A percentile compares a stretch with the other conserved stretches of the same genome.
Conservation (phyloP, 129 eudicot genomes). For the Heracleum sosnowskyi region DNA sequence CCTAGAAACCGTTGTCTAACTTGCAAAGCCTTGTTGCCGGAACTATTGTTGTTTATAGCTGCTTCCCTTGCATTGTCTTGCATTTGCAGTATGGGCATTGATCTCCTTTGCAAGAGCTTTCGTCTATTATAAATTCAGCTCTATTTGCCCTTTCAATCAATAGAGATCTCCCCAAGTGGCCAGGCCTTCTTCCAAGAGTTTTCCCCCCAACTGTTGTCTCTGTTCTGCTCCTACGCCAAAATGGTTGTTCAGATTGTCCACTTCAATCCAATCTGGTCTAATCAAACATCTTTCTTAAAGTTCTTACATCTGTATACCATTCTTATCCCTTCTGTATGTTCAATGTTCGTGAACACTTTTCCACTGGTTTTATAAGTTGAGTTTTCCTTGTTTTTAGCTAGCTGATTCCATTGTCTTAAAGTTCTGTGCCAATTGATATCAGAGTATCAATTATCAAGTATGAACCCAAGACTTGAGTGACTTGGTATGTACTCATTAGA, state of each 20-base stretch:
- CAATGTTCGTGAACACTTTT: too few relatives aligned
- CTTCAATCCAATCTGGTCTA: neutral
- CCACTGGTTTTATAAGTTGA: too few relatives aligned
- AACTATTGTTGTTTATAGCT: neutral
- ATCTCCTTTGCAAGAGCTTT: conserved; percentile 1
- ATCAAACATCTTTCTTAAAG: neutral
- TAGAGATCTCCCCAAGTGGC: neutral
- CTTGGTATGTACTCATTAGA: too few relatives aligned
- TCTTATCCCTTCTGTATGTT: too few relatives aligned
- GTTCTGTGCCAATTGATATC: too few relatives aligned
- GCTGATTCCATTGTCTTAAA: too few relatives aligned
- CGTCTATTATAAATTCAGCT: neutral
- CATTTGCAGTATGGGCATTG: neutral
- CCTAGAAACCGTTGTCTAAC: neutral
- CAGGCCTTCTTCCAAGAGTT: neutral
- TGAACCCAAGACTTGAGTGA: too few relatives aligned
- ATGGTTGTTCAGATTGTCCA: neutral
- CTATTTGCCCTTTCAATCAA: conserved; percentile 1
- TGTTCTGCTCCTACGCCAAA: neutral
- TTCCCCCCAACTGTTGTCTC: neutral
- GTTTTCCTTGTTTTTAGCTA: too few relatives aligned
- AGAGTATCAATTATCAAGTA: too few relatives aligned
- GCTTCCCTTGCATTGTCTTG: neutral
- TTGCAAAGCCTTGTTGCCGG: neutral
- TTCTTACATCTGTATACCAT: too few relatives aligned